Percentiles rank a stretch among this genome's conserved stretches.
Conservation (phyloP, 495 filamentous ascomycete genomes). For the Tirmania nivea region DNA sequence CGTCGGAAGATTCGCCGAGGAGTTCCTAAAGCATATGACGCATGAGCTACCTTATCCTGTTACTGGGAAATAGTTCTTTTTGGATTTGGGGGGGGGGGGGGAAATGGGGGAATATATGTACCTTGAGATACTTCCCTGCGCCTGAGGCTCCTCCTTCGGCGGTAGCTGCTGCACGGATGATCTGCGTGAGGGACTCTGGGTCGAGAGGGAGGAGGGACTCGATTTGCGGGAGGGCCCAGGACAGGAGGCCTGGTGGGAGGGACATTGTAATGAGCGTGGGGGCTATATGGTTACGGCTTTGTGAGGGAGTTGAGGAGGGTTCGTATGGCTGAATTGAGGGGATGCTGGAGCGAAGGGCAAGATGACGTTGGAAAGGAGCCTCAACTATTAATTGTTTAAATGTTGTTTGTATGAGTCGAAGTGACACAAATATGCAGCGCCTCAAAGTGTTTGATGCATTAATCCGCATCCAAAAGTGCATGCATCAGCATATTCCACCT, state of each 20-base stretch:
- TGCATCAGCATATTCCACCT: too few species aligned
- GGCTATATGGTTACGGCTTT: neutral
- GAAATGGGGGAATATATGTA: neutral
- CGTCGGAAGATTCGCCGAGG: constrained; percentile 64
- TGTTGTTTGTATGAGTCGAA: too few species aligned
- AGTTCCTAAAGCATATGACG: constrained; percentile 28
- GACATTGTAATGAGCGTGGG: neutral
- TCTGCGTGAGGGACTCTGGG: constrained; percentile 56
- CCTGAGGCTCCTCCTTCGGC: constrained; percentile 47
- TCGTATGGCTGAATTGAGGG: too few species aligned
- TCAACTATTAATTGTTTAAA: too few species aligned
- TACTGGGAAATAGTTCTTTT: too few species aligned
- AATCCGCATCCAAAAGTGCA: too few species aligned
- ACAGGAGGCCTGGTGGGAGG: constrained; percentile 1
- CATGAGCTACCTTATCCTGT: too few species aligned
- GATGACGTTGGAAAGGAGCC: too few species aligned
- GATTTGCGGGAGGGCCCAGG: constrained; percentile 39
- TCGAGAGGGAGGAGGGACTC: constrained; percentile 62
- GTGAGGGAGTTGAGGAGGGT: too few species aligned
- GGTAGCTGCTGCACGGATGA: constrained; percentile 55
- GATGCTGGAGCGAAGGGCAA: too few species aligned
- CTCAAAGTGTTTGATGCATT: too few species aligned
- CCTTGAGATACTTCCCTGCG: constrained; percentile 50
- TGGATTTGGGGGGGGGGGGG: neutral
- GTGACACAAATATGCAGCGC: too few species aligned